Conservation (phyloP, 371 early-diverging fungal species). For the Mucor racemosus region DNA sequence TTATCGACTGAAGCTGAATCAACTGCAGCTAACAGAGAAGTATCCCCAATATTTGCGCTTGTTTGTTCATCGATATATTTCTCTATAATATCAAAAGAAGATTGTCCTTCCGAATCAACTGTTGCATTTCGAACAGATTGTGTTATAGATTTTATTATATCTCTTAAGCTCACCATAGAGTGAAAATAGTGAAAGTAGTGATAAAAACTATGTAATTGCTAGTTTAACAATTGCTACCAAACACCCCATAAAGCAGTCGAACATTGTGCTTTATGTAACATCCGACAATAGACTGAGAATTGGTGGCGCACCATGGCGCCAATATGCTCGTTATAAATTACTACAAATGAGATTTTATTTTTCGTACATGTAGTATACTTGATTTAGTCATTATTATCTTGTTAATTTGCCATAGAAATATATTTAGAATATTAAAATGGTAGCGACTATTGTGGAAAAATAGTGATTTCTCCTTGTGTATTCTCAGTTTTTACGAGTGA, state of each 20-base stretch:
- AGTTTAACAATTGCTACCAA: not conserved
- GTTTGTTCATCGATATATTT: conserved; percentile 44
- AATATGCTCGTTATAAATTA: too few relatives aligned
- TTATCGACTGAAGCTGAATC: conserved; percentile 41
- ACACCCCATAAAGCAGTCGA: not conserved
- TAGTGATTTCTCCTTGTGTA: too few relatives aligned
- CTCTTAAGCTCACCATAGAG: conserved; percentile 52
- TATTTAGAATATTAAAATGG: too few relatives aligned
- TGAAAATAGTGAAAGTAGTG: conserved; percentile 1
- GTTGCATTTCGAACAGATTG: conserved; percentile 39
- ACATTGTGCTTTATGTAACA: not conserved
- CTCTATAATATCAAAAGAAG: conserved; percentile 45
- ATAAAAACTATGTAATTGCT: not conserved
- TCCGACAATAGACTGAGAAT: not conserved
- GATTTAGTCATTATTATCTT: too few relatives aligned
- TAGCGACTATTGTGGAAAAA: too few relatives aligned
- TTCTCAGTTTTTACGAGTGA: too few relatives aligned
- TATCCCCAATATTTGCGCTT: conserved; percentile 21
- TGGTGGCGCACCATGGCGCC: too few relatives aligned
- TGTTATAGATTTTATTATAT: conserved; percentile 44
- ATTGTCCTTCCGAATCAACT: conserved; percentile 40
- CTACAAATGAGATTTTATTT: too few relatives aligned
- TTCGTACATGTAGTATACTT: too few relatives aligned
- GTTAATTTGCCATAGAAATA: too few relatives aligned
- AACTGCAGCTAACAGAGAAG: conserved; percentile 9